Base-by-base conservation (phyloP, 1,139 yeast species). In the Yamadazyma spencermartinsiae region DNA sequence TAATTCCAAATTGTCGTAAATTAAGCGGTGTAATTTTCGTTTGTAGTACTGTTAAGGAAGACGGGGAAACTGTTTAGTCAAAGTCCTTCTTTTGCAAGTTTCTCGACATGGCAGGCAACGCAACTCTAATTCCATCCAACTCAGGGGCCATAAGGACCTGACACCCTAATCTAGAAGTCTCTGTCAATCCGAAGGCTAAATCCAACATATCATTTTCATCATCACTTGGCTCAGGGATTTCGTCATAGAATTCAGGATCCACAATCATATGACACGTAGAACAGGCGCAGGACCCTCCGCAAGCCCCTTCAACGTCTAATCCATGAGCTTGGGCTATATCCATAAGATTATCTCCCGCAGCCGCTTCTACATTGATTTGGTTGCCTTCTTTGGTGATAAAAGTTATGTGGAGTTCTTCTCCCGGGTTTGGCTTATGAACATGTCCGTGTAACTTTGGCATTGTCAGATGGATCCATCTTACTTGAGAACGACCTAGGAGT, bases 261-360 rank as follows among this genome's bases (percentile, higher is more conserved):
- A 92, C 89, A 37, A 92, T 92, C 42, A 92, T 83, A 65, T 92
- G 98, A 60, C 98, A 92, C 0, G 98, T 92, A 3, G 97, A 89
- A 59, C 98, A 92, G 1, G 98, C 98, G 70, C 98, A 92, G 2
- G 97, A 88, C 2, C 98, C 98, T 26, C 98, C 98, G 65, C 98
- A 92, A 0, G 98, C 98, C 33, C 98, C 96, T 60, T 92, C 98
- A 90, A 92, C 89, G 52, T 92, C 98, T 44, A 92, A 65, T 52
- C 89, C 85, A 56, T 90, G 68, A 3, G 95, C 95, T 65, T 92
- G 98, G 5, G 98, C 98, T 41, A 92, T 89, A 60, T 92, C 98
- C 58, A 92, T 68, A 33, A 92, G 57, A 34, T 90, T 82, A 56
- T 92, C 98, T 8, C 98, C 98, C 49, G 85, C 96, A 2, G 94